Percentiles rank a stretch among this genome's conserved stretches.
phyloP scores from a whole-genome alignment of 2,329 filamentous ascomycete genomes.

The Verticillium nubilum region DNA sequence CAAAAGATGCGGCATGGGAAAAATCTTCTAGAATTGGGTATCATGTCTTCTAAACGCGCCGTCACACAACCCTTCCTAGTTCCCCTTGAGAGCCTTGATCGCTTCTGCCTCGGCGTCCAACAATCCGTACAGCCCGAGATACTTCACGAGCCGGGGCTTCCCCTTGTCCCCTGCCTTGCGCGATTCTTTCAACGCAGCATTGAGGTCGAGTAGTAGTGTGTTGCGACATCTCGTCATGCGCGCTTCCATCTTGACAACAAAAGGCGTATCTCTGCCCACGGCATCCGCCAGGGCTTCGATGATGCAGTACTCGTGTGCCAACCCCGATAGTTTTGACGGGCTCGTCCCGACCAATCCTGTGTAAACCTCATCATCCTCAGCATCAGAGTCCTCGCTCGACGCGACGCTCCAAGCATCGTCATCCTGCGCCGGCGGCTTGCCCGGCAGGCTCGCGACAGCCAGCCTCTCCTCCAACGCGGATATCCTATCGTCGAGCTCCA shows the following conservation, averaged over 20 bases:
- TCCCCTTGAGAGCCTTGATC: conserved; percentile 41
- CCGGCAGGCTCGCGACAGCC: conserved; percentile 40
- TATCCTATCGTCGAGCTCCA: conserved; percentile 62
- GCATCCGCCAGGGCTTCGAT: conserved; percentile 35
- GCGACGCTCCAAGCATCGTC: conserved; percentile 32
- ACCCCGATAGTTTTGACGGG: conserved; percentile 36
- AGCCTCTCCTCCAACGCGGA: conserved; percentile 58
- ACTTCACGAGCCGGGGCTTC: conserved; percentile 41
- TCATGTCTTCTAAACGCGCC: conserved; percentile 17
- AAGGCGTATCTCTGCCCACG: conserved; percentile 41
- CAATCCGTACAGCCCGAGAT: conserved; percentile 47
- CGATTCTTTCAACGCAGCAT: conserved; percentile 41
- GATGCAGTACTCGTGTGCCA: conserved; percentile 40
- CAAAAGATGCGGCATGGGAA: conserved; percentile 5
- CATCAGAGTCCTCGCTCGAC: conserved; percentile 17
- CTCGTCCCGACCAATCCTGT: conserved; percentile 37
- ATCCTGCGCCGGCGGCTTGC: conserved; percentile 19
- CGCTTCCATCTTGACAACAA: conserved; percentile 47
- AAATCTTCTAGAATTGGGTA: conserved; percentile 18
- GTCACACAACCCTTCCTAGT: conserved; percentile 3
- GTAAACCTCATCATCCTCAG: conserved; percentile 18
- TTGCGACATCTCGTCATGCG: conserved; percentile 48
- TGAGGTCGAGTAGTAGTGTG: conserved; percentile 51
- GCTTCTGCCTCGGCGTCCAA: conserved; percentile 48
- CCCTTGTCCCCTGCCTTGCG: conserved; percentile 36